Base-by-base conservation (phyloP, 2,329 filamentous ascomycete species). In the Hortaea sp. region DNA sequence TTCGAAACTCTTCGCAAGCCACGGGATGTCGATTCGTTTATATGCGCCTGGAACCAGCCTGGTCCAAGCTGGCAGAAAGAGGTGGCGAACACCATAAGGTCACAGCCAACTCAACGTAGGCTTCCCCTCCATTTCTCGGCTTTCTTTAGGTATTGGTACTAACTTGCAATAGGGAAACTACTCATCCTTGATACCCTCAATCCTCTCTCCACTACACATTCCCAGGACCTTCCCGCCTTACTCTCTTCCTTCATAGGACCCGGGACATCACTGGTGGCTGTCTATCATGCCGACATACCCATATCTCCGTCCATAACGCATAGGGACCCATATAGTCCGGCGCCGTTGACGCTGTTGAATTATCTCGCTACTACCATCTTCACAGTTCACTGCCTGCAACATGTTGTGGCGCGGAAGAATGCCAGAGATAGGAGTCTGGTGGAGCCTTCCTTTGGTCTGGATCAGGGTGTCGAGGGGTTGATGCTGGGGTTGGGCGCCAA, bases 331-430 rank as follows among this genome's bases (percentile, higher is more conserved):
- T 81, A 86, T 65, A 69, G 77, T 12, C 87, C 88, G 1, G 69
- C 79, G 29, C 80, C 88, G 0, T 72, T 94, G 9, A 81, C 81
- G 1, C 70, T 88, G 1, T 73, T 97, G 20, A 78, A 76, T 40
- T 94, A 94, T 66, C 80, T 95, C 48, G 86, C 89, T n/a, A 98
- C 92, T 3, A 83, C 88, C 3, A 77, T 97, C 44, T 74, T 97
- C 49, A 81, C 78, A 4, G 73, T 85, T 0, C 80, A 83, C 35
- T 85, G 81, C 10, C 75, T 95, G 35, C 70, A 79, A 6, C 88
- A 95, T 55, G 77, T 85, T 39, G 73, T 92, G 5, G 80, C 81
- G 29, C 75, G 77, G 34, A 88, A 88, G 62, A 77, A 75, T n/a
- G 88, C 90, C 3, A 75, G 76, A 7, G 82, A 92, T 64, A 77